Conservation (phyloP, 345 rosid species). For the Noccaea bulbosa region DNA sequence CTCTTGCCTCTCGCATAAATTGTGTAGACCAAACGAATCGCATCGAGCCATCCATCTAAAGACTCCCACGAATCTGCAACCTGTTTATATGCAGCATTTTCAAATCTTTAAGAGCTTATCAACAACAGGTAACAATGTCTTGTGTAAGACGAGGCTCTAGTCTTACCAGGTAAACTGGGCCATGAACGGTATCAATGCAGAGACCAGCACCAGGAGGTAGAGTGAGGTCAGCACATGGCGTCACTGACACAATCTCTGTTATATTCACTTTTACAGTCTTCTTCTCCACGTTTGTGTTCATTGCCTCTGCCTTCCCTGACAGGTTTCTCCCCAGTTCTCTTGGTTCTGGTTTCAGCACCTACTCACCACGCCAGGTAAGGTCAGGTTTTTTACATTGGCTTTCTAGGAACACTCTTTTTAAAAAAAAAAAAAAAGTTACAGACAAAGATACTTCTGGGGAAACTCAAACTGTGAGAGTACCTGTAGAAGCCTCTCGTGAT, state of each 20-base stretch:
- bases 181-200: slow-evolving; percentile 76
- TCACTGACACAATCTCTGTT: slow-evolving; percentile 79
- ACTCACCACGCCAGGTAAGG: slow-evolving; percentile 19
- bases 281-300: slow-evolving; percentile 52
- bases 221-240: slow-evolving; percentile 90
- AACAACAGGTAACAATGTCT: not conserved
- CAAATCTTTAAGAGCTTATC: not conserved
- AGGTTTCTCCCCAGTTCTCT: slow-evolving; percentile 62
- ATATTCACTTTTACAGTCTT: slow-evolving; percentile 68
- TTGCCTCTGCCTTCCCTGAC: slow-evolving; percentile 54
- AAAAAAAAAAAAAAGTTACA: too few species aligned
- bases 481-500: slow-evolving; percentile 90
- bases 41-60: slow-evolving; percentile 96
- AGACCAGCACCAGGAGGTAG: slow-evolving; percentile 98
- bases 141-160: slow-evolving; percentile 33
- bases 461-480: slow-evolving; percentile 44
- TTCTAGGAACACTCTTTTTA: not conserved
- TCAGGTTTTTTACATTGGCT: not conserved
- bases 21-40: slow-evolving; percentile 86
- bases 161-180: slow-evolving; percentile 86
- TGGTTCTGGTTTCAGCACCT: slow-evolving; percentile 63
- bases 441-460: not conserved
- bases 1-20: slow-evolving; percentile 90
- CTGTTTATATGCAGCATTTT: slow-evolving; percentile 46
- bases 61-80: slow-evolving; percentile 97